Evolutionary conservation across 345 rosid genomes (phyloP), one percentile per base, ranked within the genome.

Genomic region (Turritis glabra): DNA sequence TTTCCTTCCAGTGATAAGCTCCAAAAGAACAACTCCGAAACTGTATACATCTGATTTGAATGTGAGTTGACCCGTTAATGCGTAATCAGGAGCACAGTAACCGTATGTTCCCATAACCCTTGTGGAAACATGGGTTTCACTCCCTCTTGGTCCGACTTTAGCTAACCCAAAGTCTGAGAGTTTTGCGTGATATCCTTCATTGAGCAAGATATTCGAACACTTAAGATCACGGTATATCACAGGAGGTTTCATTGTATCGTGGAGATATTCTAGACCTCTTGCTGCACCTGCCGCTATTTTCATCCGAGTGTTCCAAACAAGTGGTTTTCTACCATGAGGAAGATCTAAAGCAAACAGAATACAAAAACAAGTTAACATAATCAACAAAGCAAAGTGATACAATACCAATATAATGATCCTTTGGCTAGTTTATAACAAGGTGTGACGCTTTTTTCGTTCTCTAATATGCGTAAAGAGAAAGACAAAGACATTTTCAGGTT

Each of bases 51-150:
- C 98, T 15, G 98, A 93, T 77, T 90, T 90, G 67, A 89, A 85
- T 2, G 95, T 89, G 69, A 93, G 80, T 57, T 87, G 91, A 7
- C 98, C 95, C 0, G 95, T 92, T 92, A 88, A 27, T 37, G 80
- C 80, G 65, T 77, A 77, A 11, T 77, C 80, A 44, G 80, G 80
- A 46, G 80, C 77, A 80, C 96, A 92, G 74, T 92, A 92, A 17
- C 98, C 96, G 21, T 88, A 88, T 0, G 98, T 92, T 63, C 98
- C 98, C 98, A 92, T 92, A 30, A 90, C 95, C 73, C 96, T 83
- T 0, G 98, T 90, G n/a, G 97, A 93, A 68, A 93, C 97, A 71
- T 90, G 98, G 5, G 98, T 88, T 51, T 82, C 77, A 61, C 83
- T 91, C 7, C 98, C 97, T 22, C 83, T 81, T 2, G 98, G 98